phyloP scores from a whole-genome alignment of 73 alveolate genomes.

The Tetrahymena elliotti region DNA sequence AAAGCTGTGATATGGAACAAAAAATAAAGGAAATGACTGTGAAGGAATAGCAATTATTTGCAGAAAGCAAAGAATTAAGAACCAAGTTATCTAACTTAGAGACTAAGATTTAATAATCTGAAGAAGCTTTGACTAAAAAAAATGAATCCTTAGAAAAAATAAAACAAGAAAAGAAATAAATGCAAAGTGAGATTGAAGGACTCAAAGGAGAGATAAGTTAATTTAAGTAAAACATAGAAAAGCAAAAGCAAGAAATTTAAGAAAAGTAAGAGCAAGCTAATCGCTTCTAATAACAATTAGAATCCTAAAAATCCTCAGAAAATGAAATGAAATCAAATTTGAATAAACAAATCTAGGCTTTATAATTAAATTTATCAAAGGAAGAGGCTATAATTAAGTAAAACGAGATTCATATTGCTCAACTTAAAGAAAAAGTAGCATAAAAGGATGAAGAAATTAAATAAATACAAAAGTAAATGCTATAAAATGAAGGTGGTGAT shows the following conservation, averaged over 20 bases:
- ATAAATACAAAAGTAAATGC: not conserved
- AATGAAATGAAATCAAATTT: not conserved
- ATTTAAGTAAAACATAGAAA: not conserved
- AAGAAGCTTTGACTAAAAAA: not conserved
- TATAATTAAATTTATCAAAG: not conserved
- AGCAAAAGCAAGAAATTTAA: not conserved
- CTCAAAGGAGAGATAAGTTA: not conserved
- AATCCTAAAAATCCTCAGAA: not conserved
- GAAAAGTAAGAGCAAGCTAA: not conserved
- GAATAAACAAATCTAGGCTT: not conserved
- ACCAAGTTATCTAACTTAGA: not conserved
- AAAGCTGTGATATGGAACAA: not conserved
- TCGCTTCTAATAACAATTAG: not conserved
- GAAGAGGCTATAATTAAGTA: not conserved
- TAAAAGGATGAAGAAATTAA: not conserved
- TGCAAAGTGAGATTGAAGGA: not conserved
- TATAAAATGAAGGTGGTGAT: not conserved
- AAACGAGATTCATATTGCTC: not conserved
- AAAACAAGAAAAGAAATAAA: not conserved
- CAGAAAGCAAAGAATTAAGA: not conserved
- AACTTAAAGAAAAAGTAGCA: not conserved
- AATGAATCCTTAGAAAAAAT: not conserved
- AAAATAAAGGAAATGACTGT: not conserved
- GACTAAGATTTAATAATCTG: not conserved
- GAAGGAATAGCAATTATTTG: not conserved